Conservation (phyloP, 495 filamentous ascomycete genomes). For the Ramalina intermedia region DNA sequence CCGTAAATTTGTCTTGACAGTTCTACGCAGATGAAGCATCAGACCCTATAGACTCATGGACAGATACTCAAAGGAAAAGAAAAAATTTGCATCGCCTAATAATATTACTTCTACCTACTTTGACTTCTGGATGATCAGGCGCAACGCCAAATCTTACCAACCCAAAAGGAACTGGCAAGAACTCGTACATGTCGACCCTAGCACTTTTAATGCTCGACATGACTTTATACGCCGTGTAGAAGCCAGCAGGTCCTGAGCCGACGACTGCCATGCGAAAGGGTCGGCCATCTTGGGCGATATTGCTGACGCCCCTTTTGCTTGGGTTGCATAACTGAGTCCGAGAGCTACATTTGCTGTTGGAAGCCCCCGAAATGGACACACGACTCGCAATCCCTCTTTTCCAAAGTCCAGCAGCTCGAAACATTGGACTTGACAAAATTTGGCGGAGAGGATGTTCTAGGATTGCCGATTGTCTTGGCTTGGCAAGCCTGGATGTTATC, state of each 20-base stretch:
- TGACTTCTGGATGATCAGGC: conserved; percentile 94
- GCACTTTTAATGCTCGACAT: conserved; percentile 57
- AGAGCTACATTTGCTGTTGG: too few species aligned
- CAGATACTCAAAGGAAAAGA: background rate
- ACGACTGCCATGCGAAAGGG: conserved; percentile 73
- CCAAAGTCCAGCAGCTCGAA: too few species aligned
- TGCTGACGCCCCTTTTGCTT: conserved; percentile 7
- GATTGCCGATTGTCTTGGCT: too few species aligned
- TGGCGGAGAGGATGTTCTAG: too few species aligned
- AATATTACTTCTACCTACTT: conserved; percentile 39
- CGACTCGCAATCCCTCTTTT: too few species aligned
- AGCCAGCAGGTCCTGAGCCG: conserved; percentile 90
- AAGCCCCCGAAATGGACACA: too few species aligned
- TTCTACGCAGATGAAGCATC: conserved; percentile 41
- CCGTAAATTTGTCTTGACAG: conserved; percentile 82
- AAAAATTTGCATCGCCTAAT: background rate
- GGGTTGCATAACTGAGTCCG: too few species aligned
- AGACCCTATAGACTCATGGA: background rate
- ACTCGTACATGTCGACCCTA: conserved; percentile 90
- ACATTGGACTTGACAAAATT: too few species aligned
- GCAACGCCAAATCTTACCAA: conserved; percentile 88
- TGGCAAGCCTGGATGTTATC: too few species aligned
- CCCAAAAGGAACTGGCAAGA: conserved; percentile 81
- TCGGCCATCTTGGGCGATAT: conserved; percentile 25
- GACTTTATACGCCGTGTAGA: conserved; percentile 80